phyloP scores from a whole-genome alignment of 2,329 filamentous ascomycete genomes.

The Mariannaea sp. region DNA sequence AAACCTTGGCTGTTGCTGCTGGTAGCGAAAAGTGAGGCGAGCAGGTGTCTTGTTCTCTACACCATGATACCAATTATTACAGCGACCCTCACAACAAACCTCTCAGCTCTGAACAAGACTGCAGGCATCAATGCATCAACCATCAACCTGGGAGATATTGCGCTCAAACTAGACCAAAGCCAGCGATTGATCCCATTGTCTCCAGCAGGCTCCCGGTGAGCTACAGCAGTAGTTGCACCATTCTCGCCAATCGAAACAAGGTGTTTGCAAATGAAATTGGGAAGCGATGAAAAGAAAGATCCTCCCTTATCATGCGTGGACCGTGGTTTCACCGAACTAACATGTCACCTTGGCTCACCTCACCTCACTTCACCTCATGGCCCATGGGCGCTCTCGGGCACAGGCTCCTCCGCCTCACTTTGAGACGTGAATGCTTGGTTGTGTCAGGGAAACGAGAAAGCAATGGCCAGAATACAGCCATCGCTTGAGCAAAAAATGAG shows the following conservation, averaged over 20 bases:
- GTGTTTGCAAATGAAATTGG: constrained; percentile 30
- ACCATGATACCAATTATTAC: not conserved
- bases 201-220: not conserved
- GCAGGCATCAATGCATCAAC: too few species aligned
- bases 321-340: constrained; percentile 28
- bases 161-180: not conserved
- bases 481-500: constrained; percentile 25
- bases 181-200: not conserved
- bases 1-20: not conserved
- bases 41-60: not conserved
- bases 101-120: not conserved
- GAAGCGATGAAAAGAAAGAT: constrained; percentile 22
- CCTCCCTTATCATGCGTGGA: constrained; percentile 27
- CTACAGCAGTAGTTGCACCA: not conserved
- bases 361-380: constrained; percentile 22
- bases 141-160: not conserved
- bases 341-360: constrained; percentile 26
- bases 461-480: constrained; percentile 10
- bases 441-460: not conserved
- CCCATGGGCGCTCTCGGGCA: not conserved
- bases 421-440: not conserved
- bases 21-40: not conserved
- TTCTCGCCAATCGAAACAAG: constrained; percentile 32
- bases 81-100: too few species aligned
- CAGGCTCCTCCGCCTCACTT: not conserved